Evolutionary conservation across 1,284 basidiomycete genomes (phyloP).

Genomic region (Irpex rosettiformis): DNA sequence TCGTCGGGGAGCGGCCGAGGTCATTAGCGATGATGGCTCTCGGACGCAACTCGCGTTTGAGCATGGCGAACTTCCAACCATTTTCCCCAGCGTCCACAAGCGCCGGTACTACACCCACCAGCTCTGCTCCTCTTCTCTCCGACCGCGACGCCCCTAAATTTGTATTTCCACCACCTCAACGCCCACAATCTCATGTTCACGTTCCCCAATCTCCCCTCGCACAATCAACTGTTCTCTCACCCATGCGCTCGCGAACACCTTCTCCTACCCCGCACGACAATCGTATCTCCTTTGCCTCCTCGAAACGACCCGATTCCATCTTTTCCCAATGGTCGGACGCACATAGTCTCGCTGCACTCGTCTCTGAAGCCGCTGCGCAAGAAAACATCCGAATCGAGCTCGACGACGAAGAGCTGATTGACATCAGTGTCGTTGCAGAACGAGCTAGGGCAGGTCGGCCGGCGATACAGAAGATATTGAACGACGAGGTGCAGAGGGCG

Average conservation of each 20-base stretch:
- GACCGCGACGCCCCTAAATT: conserved; percentile 5
- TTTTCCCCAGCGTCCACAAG: not conserved
- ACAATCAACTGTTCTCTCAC: not conserved
- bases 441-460: conserved; percentile 72
- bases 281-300: conserved; percentile 2
- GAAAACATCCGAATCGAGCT: conserved; percentile 47
- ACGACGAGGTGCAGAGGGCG: conserved; percentile 60
- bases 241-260: not conserved
- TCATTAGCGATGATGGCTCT: conserved; percentile 7
- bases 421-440: conserved; percentile 67
- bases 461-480: conserved; percentile 62
- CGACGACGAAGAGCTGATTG: conserved; percentile 63
- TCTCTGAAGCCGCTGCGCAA: conserved; percentile 22
- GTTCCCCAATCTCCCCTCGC: not conserved
- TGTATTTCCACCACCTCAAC: conserved; percentile 7
- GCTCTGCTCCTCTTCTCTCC: conserved; percentile 20
- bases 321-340: conserved; percentile 27
- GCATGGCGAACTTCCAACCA: conserved; percentile 2
- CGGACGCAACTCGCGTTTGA: conserved; percentile 1
- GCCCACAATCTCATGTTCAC: not conserved
- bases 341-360: conserved; percentile 26
- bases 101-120: conserved; percentile 17
- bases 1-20: conserved; percentile 6
- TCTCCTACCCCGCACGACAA: not conserved
- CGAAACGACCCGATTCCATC: conserved; percentile 11